Evolutionary conservation across 148 eudicot species (phyloP).

Genomic region (Cornus kousa): DNA sequence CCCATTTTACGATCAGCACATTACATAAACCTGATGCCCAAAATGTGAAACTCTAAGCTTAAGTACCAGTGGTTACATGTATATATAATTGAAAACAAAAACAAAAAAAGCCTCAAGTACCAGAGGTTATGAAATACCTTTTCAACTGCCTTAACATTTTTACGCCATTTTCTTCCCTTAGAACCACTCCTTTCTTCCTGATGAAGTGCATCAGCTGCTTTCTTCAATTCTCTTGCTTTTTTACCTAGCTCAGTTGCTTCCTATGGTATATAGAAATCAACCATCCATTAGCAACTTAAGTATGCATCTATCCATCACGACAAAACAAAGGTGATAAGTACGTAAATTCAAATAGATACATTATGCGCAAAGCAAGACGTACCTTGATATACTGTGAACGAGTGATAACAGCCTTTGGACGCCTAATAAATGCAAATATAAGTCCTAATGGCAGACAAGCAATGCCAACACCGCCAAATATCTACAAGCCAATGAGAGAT

Average conservation of each 20-base stretch:
- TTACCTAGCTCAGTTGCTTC: constrained; percentile 99
- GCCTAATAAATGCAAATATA: constrained; percentile 84
- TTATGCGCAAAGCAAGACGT: constrained; percentile 8
- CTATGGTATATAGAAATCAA: constrained; percentile 29
- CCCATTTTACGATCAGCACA: background rate
- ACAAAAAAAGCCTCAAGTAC: no score
- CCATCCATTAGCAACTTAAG: constrained; percentile 7
- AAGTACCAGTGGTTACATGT: background rate
- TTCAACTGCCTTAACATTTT: constrained; percentile 91
- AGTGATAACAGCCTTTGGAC: constrained; percentile 97
- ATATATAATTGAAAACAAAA: no score
- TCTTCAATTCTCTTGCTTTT: constrained; percentile 90
- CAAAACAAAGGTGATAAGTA: background rate
- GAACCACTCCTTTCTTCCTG: constrained; percentile 91
- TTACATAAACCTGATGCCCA: background rate
- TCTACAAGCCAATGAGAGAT: constrained; percentile 36
- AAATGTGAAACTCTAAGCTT: background rate
- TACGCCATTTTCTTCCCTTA: constrained; percentile 97
- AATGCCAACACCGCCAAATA: constrained; percentile 98
- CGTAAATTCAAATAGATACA: constrained; percentile 1
- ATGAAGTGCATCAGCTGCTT: constrained; percentile 88
- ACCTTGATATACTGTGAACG: constrained; percentile 99
- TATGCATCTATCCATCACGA: background rate
- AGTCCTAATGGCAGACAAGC: constrained; percentile 94
- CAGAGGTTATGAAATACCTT: constrained; percentile 54